Conservation (phyloP, 139 green algal genomes). For the Chlamydomonas schloesseri region DNA sequence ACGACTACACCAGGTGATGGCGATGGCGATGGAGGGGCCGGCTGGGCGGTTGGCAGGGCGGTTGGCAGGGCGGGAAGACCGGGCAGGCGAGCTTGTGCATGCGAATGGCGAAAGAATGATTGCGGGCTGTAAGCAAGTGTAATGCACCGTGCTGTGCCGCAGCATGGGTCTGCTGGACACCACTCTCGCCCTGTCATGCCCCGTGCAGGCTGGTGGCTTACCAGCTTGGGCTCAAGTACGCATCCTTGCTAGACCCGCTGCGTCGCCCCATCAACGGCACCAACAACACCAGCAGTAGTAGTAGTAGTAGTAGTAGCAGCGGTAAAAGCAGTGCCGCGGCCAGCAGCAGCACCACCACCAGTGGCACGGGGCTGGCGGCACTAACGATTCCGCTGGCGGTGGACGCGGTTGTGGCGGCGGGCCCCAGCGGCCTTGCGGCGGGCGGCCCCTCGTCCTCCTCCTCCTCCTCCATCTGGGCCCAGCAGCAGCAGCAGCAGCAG, state of each 20-base stretch:
- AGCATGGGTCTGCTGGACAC: background rate
- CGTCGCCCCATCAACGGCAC: too few relatives aligned
- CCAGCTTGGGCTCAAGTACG: conserved; percentile 24
- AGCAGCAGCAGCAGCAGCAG: too few relatives aligned
- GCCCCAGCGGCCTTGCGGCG: background rate
- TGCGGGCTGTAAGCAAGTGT: background rate
- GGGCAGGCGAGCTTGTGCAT: background rate
- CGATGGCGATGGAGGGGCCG: background rate
- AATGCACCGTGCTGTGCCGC: too few relatives aligned
- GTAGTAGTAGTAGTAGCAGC: background rate
- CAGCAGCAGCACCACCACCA: background rate
- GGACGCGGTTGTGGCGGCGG: too few relatives aligned
- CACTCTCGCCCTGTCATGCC: too few relatives aligned
- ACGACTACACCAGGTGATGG: background rate
- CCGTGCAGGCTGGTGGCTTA: background rate
- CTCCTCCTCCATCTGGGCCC: too few relatives aligned
- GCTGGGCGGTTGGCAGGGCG: background rate
- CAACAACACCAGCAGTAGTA: too few relatives aligned
- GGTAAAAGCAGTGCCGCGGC: too few relatives aligned
- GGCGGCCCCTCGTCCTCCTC: background rate
- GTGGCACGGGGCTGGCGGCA: too few relatives aligned
- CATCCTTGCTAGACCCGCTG: background rate
- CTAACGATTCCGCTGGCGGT: too few relatives aligned
- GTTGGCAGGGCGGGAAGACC: background rate
- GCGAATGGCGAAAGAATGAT: background rate